These are phyloP conservation scores for Apocynum venetum DNA, from an alignment of 257 asterid genomes.

Conservation along the genomic window DNA sequence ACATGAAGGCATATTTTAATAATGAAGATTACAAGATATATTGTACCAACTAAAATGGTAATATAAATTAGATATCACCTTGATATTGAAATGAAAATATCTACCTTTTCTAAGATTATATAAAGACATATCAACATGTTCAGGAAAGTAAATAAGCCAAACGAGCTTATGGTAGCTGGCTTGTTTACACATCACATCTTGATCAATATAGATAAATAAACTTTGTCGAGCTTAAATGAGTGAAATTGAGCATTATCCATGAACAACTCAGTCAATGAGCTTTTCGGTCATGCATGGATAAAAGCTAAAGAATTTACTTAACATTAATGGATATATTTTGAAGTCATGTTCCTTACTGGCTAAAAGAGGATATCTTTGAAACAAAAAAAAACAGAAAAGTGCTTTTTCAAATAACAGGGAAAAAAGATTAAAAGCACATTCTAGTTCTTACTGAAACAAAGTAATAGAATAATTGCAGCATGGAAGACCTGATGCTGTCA, in stretches of 20 bases:
- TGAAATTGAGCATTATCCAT: neutral
- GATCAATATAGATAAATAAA: neutral
- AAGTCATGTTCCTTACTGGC: neutral
- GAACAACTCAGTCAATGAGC: neutral
- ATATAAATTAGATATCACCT: neutral
- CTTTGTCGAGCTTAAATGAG: neutral
- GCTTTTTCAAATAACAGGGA: neutral
- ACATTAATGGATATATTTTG: neutral
- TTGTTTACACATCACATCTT: neutral
- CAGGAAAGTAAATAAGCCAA: neutral
- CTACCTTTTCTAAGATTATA: neutral
- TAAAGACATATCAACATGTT: neutral
- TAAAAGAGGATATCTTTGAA: neutral
- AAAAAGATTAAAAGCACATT: neutral
- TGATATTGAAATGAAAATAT: neutral
- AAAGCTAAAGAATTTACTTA: neutral
- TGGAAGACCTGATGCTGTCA: neutral
- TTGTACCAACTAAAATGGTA: neutral
- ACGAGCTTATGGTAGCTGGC: neutral
- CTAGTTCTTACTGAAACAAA: neutral
- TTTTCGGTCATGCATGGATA: neutral
- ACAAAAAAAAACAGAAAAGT: neutral
- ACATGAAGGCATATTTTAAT: neutral
- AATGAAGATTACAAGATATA: neutral
- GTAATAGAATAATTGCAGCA: neutral